Conservation (phyloP, 1,284 basidiomycete genomes). For the Pterula multifida region DNA sequence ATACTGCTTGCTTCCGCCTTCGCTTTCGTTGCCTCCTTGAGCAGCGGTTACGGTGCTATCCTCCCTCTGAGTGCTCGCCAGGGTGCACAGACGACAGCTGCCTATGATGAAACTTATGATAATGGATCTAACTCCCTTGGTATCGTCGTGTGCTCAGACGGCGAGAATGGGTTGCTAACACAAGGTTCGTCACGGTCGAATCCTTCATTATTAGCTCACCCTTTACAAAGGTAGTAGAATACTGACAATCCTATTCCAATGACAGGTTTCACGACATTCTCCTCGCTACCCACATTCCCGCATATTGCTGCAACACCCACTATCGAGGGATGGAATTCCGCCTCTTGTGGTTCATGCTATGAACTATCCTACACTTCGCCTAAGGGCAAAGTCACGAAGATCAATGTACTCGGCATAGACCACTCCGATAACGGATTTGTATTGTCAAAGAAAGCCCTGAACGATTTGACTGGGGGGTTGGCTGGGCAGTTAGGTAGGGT, state of each 20-base stretch:
- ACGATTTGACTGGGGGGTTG: background rate
- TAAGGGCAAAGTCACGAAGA: background rate
- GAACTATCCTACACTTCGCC: background rate
- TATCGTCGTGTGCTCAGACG: constrained; percentile 37
- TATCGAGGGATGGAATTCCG: background rate
- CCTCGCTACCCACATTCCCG: background rate
- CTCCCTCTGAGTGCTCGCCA: no score
- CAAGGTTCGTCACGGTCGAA: constrained; percentile 12
- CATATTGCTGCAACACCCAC: background rate
- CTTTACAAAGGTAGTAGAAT: no score
- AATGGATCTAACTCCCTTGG: constrained; percentile 18
- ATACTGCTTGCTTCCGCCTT: no score
- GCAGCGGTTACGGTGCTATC: no score
- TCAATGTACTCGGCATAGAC: background rate
- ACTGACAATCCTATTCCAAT: background rate
- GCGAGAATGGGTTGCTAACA: constrained; percentile 28
- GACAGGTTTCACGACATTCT: background rate
- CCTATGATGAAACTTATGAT: constrained; percentile 34
- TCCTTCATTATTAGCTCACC: no score
- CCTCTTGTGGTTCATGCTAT: background rate
- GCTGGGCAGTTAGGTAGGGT: background rate
- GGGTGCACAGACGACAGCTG: no score
- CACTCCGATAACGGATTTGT: background rate
- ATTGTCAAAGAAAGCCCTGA: background rate
- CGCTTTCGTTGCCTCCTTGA: no score